These are phyloP conservation scores for Starmerella khaoyaiensis DNA, from an alignment of 805 yeast species.

Conservation along the genomic window DNA sequence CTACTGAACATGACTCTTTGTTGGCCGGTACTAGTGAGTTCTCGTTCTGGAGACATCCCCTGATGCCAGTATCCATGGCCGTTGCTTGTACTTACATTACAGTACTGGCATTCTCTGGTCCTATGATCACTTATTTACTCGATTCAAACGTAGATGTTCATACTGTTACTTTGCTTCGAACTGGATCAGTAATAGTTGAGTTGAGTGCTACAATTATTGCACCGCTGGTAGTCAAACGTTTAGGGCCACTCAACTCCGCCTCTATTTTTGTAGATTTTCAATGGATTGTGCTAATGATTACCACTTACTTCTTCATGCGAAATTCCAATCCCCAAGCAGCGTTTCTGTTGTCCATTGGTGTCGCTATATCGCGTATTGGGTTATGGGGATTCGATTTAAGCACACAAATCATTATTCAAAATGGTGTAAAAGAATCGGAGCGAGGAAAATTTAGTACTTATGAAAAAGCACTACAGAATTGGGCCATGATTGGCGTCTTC, in stretches of 20 bases:
- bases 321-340: slow-evolving; percentile 9
- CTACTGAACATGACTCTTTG: no score
- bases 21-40: no score
- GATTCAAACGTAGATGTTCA: slow-evolving; percentile 26
- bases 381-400: slow-evolving; percentile 34
- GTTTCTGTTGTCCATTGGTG: slow-evolving; percentile 21
- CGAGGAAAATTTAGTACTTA: slow-evolving; percentile 28
- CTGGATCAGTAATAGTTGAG: slow-evolving; percentile 28
- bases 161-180: slow-evolving; percentile 28
- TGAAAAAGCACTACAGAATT: slow-evolving; percentile 16
- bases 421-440: slow-evolving; percentile 26
- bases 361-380: slow-evolving; percentile 29
- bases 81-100: slow-evolving; percentile 28
- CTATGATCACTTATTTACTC: slow-evolving; percentile 30
- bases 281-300: slow-evolving; percentile 24
- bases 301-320: slow-evolving; percentile 13
- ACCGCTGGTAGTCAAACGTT: slow-evolving; percentile 22
- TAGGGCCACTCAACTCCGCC: slow-evolving; percentile 28
- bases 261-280: slow-evolving; percentile 26
- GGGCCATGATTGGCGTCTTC: slow-evolving; percentile 13
- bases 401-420: slow-evolving; percentile 28
- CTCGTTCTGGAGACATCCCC: slow-evolving; percentile 23
- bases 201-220: slow-evolving; percentile 27
- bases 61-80: slow-evolving; percentile 27
- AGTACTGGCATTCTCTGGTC: slow-evolving; percentile 31